Evolutionary conservation across 306 rosid genomes (phyloP).

Genomic region (Morella rubra): DNA sequence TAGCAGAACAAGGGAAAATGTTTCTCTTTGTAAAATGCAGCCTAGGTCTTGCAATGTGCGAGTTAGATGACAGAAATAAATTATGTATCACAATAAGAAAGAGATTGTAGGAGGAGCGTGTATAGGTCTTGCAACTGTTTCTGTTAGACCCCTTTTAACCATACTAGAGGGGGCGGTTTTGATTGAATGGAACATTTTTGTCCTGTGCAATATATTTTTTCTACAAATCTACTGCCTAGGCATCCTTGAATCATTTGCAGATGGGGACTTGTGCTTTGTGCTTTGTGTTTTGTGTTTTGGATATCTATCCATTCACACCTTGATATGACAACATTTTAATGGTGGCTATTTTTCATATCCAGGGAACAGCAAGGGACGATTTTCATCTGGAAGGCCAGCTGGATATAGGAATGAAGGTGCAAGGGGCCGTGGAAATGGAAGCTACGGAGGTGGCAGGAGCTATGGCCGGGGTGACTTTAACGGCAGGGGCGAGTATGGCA

Average conservation of each 20-base stretch:
- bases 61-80: not conserved
- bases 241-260: not conserved
- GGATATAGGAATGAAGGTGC: conserved; percentile 66
- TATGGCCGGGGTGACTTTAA: conserved; percentile 63
- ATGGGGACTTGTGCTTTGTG: too few relatives aligned
- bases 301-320: not conserved
- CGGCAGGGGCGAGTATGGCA: conserved; percentile 56
- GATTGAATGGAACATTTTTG: not conserved
- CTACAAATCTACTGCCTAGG: not conserved
- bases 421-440: conserved; percentile 78
- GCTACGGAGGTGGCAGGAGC: conserved; percentile 59
- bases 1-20: not conserved
- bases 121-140: not conserved
- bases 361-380: conserved; percentile 66
- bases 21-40: not conserved
- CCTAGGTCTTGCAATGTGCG: not conserved
- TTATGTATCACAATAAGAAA: not conserved
- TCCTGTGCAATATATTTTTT: not conserved
- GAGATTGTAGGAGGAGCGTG: not conserved
- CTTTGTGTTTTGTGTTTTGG: too few relatives aligned
- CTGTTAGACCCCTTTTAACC: not conserved
- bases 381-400: conserved; percentile 51
- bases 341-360: conserved; percentile 22
- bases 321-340: conserved; percentile 1
- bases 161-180: not conserved